These are phyloP conservation scores for Actinomortierella ambigua DNA, from an alignment of 371 early-diverging fungal species.

Conservation along the genomic window DNA sequence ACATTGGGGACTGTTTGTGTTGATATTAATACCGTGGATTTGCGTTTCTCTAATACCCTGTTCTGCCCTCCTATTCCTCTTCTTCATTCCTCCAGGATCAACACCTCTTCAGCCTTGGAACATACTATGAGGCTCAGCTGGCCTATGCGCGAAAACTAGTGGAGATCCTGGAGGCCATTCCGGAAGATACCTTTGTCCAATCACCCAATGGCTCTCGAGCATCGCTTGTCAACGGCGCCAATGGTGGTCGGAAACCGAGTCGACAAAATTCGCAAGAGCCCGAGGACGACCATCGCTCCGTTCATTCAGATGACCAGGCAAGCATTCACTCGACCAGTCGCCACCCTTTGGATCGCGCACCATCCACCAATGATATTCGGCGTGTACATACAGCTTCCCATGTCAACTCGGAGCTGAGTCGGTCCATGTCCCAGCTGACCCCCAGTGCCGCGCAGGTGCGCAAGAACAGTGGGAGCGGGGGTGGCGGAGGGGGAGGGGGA, in stretches of 20 bases:
- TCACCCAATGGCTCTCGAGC: constrained; percentile 22
- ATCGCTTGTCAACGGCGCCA: constrained; percentile 15
- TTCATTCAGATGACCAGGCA: constrained; percentile 24
- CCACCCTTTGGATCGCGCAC: constrained; percentile 31
- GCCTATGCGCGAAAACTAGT: constrained; percentile 50
- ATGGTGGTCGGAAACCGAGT: constrained; percentile 7
- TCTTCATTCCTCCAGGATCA: constrained; percentile 30
- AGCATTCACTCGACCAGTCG: constrained; percentile 23
- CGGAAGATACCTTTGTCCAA: constrained; percentile 26
- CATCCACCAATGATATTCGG: constrained; percentile 19
- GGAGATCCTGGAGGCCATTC: constrained; percentile 48
- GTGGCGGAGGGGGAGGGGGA: constrained; percentile 24
- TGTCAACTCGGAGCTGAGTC: constrained; percentile 30
- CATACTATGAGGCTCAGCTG: constrained; percentile 57
- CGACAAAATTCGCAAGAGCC: constrained; percentile 32
- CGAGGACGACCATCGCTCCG: constrained; percentile 28
- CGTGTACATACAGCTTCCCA: constrained; percentile 11
- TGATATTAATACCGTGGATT: constrained; percentile 1
- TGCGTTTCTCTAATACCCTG: not conserved
- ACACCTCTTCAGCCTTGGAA: constrained; percentile 45
- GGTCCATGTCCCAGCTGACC: constrained; percentile 44
- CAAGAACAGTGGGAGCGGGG: constrained; percentile 29
- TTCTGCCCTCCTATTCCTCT: not conserved
- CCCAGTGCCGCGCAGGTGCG: constrained; percentile 41
- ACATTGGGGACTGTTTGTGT: constrained; percentile 3